phyloP scores from a whole-genome alignment of 495 filamentous ascomycete species.

The Xylona heveae region DNA sequence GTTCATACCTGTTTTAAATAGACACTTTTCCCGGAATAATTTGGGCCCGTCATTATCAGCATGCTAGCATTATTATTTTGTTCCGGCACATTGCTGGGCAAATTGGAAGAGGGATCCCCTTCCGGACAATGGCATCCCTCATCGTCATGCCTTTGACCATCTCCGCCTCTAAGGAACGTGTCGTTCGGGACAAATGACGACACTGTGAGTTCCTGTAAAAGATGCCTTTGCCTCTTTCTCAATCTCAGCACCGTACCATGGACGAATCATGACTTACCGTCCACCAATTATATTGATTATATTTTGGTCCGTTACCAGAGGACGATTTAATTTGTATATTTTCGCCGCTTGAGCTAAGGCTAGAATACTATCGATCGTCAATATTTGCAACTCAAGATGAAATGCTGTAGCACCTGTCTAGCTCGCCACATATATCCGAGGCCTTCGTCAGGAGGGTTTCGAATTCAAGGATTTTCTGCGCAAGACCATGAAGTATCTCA shows the following conservation, averaged over 20 bases:
- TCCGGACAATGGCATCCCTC: no score
- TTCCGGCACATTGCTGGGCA: constrained; percentile 3
- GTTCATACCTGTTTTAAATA: constrained; percentile 66
- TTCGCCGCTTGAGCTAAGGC: constrained; percentile 58
- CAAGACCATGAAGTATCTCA: constrained; percentile 65
- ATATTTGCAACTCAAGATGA: neutral
- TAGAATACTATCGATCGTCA: constrained; percentile 14
- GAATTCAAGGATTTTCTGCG: constrained; percentile 46
- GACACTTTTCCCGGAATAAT: constrained; percentile 90
- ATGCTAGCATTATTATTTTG: constrained; percentile 34
- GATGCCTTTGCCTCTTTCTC: constrained; percentile 31
- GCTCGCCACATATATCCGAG: constrained; percentile 64
- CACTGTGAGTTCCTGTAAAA: constrained; percentile 75
- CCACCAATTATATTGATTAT: constrained; percentile 58
- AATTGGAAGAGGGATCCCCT: constrained; percentile 3
- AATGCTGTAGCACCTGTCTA: constrained; percentile 38
- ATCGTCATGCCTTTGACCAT: no score
- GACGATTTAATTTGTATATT: constrained; percentile 48
- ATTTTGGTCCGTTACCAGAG: constrained; percentile 50
- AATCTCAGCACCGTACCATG: neutral
- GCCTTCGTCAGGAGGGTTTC: constrained; percentile 41
- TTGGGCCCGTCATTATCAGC: constrained; percentile 76
- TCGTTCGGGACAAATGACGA: constrained; percentile 75
- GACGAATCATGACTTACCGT: constrained; percentile 24
- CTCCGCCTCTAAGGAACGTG: constrained; percentile 45